Conservation (phyloP, 768 basidiomycete genomes). For the Termitomyces eurrhizus region DNA sequence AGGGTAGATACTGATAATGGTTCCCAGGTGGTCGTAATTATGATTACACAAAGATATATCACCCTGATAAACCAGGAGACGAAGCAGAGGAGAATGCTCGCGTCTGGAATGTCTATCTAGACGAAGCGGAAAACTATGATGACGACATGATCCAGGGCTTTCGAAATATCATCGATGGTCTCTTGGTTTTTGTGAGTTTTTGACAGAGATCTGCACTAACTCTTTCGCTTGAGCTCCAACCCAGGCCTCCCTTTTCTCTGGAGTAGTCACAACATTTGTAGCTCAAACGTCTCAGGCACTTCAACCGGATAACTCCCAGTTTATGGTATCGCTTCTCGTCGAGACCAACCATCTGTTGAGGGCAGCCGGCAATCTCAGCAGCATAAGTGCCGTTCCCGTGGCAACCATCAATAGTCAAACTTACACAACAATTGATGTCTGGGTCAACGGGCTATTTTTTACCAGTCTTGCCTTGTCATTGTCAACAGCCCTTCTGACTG, state of each 20-base stretch:
- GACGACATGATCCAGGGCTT: slow-evolving; percentile 11
- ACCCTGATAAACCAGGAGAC: slow-evolving; percentile 8
- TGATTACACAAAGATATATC: slow-evolving; percentile 13
- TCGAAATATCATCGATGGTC: slow-evolving; percentile 14
- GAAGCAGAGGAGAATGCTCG: slow-evolving; percentile 14
- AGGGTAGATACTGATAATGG: background rate
- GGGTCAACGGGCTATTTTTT: slow-evolving; percentile 2
- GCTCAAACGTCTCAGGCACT: slow-evolving; percentile 17
- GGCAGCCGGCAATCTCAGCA: background rate
- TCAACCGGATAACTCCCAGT: slow-evolving; percentile 11
- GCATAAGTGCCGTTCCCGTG: background rate
- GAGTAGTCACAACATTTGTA: slow-evolving; percentile 18
- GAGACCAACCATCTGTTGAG: slow-evolving; percentile 1
- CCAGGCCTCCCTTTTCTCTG: slow-evolving; percentile 19
- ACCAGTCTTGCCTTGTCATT: background rate
- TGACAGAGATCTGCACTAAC: no score
- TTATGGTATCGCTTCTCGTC: background rate
- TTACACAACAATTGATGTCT: background rate
- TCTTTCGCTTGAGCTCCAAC: slow-evolving; percentile 4
- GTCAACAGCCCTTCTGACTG: slow-evolving; percentile 1
- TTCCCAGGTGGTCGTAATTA: slow-evolving; percentile 1
- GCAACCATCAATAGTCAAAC: background rate
- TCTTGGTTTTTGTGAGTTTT: slow-evolving; percentile 1
- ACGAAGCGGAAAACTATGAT: slow-evolving; percentile 13
- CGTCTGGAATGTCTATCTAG: slow-evolving; percentile 15